Percentiles rank a stretch among this genome's conserved stretches.
Conservation (phyloP, 1,284 basidiomycete species). For the Puccinia triticina region DNA sequence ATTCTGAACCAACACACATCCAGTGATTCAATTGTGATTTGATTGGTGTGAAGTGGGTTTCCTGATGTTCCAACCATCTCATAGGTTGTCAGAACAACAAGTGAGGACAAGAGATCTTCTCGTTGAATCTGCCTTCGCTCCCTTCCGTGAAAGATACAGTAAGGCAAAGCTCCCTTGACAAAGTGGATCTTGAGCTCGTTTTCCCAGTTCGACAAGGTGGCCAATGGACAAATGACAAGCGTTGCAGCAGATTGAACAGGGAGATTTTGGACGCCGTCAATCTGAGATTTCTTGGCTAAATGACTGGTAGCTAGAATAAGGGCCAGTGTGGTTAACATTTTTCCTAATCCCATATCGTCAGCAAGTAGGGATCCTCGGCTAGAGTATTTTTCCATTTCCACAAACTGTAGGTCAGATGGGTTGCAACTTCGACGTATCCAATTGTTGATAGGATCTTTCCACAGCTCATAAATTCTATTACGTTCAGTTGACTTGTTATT, state of each 20-base stretch:
- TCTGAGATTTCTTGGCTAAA: not conserved
- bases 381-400: not conserved
- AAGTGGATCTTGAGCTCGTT: not conserved
- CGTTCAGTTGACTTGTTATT: too few relatives aligned
- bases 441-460: not conserved
- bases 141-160: too few relatives aligned
- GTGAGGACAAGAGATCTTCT: too few relatives aligned
- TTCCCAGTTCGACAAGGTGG: not conserved
- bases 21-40: too few relatives aligned
- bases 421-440: not conserved
- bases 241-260: conserved; percentile 15
- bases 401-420: not conserved
- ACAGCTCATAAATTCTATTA: too few relatives aligned
- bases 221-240: not conserved
- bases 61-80: too few relatives aligned
- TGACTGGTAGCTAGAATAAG: not conserved
- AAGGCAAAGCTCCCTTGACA: not conserved
- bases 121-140: too few relatives aligned
- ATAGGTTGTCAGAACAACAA: too few relatives aligned
- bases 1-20: too few relatives aligned
- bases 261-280: not conserved
- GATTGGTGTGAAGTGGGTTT: too few relatives aligned
- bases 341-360: not conserved
- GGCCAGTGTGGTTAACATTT: not conserved
- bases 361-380: not conserved